A percentile compares a stretch with the other conserved stretches of the same genome.
Evolutionary conservation across 176 grass and related monocot genomes (phyloP).

Genomic region (Elaeis guineensis): DNA sequence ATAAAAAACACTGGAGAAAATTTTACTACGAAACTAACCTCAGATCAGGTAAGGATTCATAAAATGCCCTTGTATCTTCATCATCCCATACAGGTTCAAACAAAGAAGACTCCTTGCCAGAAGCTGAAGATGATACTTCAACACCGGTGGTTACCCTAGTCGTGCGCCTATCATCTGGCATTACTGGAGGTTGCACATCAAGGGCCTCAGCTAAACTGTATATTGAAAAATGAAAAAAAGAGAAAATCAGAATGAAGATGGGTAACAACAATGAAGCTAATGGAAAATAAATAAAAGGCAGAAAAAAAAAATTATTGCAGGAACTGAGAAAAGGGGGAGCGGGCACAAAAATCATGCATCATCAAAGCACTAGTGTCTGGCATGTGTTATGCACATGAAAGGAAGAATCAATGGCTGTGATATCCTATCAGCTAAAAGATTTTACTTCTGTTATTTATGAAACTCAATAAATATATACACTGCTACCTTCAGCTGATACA

Average conservation of each 20-base stretch:
- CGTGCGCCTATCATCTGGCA: conserved; percentile 89
- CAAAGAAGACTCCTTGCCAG: conserved; percentile 61
- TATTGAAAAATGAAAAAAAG: conserved; percentile 9
- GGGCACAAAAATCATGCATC: too few relatives aligned
- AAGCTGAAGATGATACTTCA: conserved; percentile 41
- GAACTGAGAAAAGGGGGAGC: too few relatives aligned
- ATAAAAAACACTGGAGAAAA: not conserved
- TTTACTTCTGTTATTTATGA: too few relatives aligned
- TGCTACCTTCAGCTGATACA: too few relatives aligned
- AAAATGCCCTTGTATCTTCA: conserved; percentile 95
- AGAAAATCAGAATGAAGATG: conserved; percentile 5
- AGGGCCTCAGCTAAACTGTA: conserved; percentile 83
- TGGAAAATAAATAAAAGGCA: too few relatives aligned
- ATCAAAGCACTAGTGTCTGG: too few relatives aligned
- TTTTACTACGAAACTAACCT: conserved; percentile 43
- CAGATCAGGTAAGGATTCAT: conserved; percentile 93
- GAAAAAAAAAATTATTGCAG: too few relatives aligned
- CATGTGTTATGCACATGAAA: too few relatives aligned
- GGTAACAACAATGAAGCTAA: too few relatives aligned
- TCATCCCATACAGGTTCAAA: conserved; percentile 98
- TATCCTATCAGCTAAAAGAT: too few relatives aligned
- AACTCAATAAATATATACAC: too few relatives aligned
- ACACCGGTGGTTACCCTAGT: conserved; percentile 83
- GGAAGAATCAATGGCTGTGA: too few relatives aligned
- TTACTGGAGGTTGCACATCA: conserved; percentile 92